Evolutionary conservation across 2,329 filamentous ascomycete species (phyloP), one percentile per base, ranked within the genome.

Genomic region (Pseudogymnoascus sp.): DNA sequence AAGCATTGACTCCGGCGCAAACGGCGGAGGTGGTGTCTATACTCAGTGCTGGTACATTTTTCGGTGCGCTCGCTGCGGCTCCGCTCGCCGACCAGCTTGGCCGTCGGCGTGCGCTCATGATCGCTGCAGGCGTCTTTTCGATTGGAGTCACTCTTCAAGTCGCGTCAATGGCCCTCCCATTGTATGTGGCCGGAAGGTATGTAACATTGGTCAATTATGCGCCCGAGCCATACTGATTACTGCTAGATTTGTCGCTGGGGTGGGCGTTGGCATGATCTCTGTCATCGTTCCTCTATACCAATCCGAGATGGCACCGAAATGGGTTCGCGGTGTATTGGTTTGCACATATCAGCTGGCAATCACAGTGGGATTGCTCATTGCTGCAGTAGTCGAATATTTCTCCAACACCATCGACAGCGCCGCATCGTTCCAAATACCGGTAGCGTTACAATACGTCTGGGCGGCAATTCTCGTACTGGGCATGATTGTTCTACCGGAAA

Each of bases 11-110:
- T 50, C 79, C 87, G 14, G 75, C 77, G 25, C 79, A 93, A 72
- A 83, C 86, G 50, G 87, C 89, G 20, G 78, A 88, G 64, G 88
- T 92, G 62, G 89, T 94, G 58, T 88, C 89, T 14, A 93, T 95
- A 65, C 80, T 95, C 43, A 93, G 89, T 63, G 88, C 86, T 39
- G 90, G 90, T 57, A 94, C 90, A 33, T 86, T 90, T 66, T 75
- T 90, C 60, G 90, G 90, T 39, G 81, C 90, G 30, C 78, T 94
- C 22, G 72, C 85, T 12, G 83, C 89, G 39, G 88, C 88, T 9
- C 89, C 88, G 1, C 73, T 84, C 6, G 89, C 85, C 59, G 90
- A 95, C 86, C 67, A 59, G 62, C 64, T 72, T 12, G 71, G 71
- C 35, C 67, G 71, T 65, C 85, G 89, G 58, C 76, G 82, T 62